Conservation (phyloP, 208 protist species). For the Trypanosoma cruzi region DNA sequence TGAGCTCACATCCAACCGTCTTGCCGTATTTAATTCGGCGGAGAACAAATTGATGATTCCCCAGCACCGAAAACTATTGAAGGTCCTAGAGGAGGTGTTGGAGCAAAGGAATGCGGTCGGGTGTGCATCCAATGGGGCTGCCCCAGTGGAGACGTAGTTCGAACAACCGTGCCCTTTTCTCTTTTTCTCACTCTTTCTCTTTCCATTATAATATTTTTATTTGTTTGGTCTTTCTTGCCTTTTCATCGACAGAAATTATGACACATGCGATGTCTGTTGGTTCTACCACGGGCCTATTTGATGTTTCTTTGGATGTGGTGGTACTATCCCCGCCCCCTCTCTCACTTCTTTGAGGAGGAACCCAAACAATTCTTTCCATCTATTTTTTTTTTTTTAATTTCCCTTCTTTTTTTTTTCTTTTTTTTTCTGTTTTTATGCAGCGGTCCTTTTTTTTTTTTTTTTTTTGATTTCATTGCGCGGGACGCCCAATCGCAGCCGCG, state of each 20-base stretch:
- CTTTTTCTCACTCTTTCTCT: constrained; percentile 18
- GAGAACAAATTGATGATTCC: constrained; percentile 76
- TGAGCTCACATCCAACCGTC: constrained; percentile 85
- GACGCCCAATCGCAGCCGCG: no score
- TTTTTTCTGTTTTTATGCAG: neutral
- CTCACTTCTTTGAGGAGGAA: neutral
- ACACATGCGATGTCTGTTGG: neutral
- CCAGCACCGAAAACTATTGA: constrained; percentile 56
- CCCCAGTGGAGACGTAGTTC: constrained; percentile 21
- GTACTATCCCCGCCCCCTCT: neutral
- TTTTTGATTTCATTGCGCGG: no score
- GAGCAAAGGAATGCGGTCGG: constrained; percentile 36
- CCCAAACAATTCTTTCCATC: constrained; percentile 15
- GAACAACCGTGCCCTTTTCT: neutral
- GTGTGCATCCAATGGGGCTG: neutral
- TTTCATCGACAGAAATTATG: neutral
- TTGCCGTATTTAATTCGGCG: constrained; percentile 73
- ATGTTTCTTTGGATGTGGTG: neutral
- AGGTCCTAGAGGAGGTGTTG: constrained; percentile 65
- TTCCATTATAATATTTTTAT: no score
- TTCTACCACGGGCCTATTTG: neutral
- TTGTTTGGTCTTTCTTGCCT: neutral
- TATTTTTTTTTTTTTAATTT: constrained; percentile 19
- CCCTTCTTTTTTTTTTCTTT: neutral
- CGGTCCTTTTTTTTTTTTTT: neutral